Conservation (phyloP, 208 protist species). For the Naegleria gruberi region DNA sequence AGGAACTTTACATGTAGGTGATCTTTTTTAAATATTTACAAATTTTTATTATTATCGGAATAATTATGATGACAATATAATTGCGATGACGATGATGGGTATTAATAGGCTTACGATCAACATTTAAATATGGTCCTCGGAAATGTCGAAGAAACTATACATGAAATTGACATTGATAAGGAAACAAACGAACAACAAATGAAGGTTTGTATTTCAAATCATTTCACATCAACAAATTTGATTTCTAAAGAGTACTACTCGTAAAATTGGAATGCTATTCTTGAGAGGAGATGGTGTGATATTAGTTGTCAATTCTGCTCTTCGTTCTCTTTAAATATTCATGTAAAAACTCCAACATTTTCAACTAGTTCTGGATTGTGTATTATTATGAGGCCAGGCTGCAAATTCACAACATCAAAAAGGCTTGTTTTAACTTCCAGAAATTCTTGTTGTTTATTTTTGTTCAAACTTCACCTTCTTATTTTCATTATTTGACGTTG, state of each 20-base stretch:
- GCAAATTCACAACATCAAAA: too few relatives aligned
- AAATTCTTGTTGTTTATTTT: too few relatives aligned
- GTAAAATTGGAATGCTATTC: constrained; percentile 31
- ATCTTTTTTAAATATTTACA: background rate
- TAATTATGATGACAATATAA: background rate
- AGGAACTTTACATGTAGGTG: constrained; percentile 32
- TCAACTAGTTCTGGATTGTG: too few relatives aligned
- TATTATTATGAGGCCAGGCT: too few relatives aligned
- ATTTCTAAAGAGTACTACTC: background rate
- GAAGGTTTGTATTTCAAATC: constrained; percentile 16
- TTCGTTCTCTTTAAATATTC: background rate
- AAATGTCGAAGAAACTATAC: constrained; percentile 38
- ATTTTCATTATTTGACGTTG: too few relatives aligned
- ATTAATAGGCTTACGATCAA: constrained; percentile 33
- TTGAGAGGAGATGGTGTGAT: constrained; percentile 34
- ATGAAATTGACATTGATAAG: constrained; percentile 22
- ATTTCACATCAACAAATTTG: background rate
- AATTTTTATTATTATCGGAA: background rate
- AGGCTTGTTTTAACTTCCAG: too few relatives aligned
- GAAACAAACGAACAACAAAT: constrained; percentile 28
- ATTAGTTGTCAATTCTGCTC: background rate
- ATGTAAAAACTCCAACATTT: too few relatives aligned
- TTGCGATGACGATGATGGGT: too few relatives aligned
- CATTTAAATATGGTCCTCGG: constrained; percentile 37
- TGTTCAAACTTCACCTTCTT: too few relatives aligned